phyloP scores from a whole-genome alignment of 371 early-diverging fungal genomes.

The Antonospora locustae region DNA sequence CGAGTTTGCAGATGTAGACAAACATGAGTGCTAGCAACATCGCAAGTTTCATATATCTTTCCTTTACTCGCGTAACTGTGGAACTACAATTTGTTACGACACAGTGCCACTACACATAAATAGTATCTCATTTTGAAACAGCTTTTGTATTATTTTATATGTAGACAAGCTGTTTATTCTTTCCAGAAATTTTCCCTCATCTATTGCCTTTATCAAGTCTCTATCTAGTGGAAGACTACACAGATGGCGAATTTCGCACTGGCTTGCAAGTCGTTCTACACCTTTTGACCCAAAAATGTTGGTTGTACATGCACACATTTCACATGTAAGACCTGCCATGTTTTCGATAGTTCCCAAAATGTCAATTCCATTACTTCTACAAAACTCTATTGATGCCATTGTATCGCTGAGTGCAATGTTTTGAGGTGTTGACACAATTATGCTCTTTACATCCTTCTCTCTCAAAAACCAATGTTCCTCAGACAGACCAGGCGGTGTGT shows the following conservation, averaged over 20 bases:
- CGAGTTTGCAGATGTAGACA: no score
- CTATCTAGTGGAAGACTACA: constrained; percentile 30
- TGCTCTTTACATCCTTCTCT: constrained; percentile 58
- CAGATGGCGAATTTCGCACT: constrained; percentile 32
- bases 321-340: constrained; percentile 89
- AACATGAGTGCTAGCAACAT: no score
- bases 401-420: constrained; percentile 86
- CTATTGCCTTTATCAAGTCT: constrained; percentile 9
- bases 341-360: constrained; percentile 91
- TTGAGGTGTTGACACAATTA: constrained; percentile 90
- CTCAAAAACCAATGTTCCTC: constrained; percentile 77
- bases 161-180: constrained; percentile 2
- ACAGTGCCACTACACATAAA: no score
- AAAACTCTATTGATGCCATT: constrained; percentile 80
- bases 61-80: no score
- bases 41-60: no score
- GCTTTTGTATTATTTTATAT: constrained; percentile 8
- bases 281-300: constrained; percentile 48
- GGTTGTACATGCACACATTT: constrained; percentile 58
- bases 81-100: no score
- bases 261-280: constrained; percentile 38
- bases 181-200: constrained; percentile 20
- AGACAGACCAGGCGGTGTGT: constrained; percentile 95
- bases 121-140: background rate
- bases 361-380: constrained; percentile 69